These are phyloP conservation scores for Rhizopus stolonifer DNA, from an alignment of 371 early-diverging fungal species.

Conservation along the genomic window DNA sequence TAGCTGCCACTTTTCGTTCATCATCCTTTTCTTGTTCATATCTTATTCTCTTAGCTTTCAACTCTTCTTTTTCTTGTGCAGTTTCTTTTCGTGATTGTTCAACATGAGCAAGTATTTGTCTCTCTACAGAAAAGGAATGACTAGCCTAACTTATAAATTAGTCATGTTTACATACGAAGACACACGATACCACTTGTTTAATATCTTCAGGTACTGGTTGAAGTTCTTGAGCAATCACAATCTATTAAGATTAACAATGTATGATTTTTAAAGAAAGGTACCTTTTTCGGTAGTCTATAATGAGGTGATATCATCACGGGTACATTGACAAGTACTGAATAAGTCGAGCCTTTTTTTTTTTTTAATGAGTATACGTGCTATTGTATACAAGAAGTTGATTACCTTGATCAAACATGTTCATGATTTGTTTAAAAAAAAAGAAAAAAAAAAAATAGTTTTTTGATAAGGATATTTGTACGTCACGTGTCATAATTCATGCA, in stretches of 20 bases:
- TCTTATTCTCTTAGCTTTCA: constrained; percentile 3
- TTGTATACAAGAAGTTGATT: too few relatives aligned
- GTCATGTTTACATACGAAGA: neutral
- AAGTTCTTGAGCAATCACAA: constrained; percentile 35
- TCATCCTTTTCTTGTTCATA: constrained; percentile 39
- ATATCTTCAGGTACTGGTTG: constrained; percentile 37
- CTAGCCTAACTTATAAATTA: constrained; percentile 14
- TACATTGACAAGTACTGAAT: constrained; percentile 50
- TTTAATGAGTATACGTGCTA: neutral
- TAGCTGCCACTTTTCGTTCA: constrained; percentile 49
- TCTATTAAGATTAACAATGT: constrained; percentile 22
- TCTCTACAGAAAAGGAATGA: constrained; percentile 45
- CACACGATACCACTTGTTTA: constrained; percentile 27
- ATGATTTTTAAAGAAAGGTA: constrained; percentile 7
- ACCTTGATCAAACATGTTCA: too few relatives aligned
- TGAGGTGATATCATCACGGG: constrained; percentile 56
- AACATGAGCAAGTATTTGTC: constrained; percentile 38
- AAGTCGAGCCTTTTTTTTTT: constrained; percentile 38
- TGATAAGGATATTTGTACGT: too few relatives aligned
- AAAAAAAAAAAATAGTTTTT: too few relatives aligned
- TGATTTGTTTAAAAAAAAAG: too few relatives aligned
- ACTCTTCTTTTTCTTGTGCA: constrained; percentile 21
- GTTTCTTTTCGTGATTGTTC: constrained; percentile 25
- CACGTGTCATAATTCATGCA: too few relatives aligned
- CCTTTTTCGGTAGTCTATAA: constrained; percentile 50